These are phyloP conservation scores for Lodderomyces elongisporus DNA, from an alignment of 1,139 yeast species.

Conservation along the genomic window DNA sequence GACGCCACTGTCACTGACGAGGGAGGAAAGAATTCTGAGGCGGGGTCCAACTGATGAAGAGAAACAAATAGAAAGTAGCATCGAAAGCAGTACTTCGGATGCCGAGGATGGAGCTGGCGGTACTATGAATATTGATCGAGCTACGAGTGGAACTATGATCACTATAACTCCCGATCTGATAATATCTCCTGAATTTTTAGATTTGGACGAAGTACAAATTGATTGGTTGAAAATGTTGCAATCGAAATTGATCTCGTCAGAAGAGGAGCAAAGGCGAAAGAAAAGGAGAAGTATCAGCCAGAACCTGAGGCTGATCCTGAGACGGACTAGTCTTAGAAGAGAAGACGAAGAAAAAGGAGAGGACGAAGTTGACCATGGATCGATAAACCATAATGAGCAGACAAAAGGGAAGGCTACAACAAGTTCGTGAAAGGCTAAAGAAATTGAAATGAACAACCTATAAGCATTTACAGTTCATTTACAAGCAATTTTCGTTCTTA, in stretches of 20 bases:
- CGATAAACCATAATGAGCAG: neutral
- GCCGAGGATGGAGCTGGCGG: slow-evolving; percentile 6
- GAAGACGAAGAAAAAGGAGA: neutral
- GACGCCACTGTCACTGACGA: neutral
- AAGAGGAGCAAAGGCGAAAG: neutral
- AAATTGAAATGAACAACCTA: too few relatives aligned
- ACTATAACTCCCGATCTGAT: slow-evolving; percentile 18
- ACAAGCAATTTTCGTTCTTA: too few relatives aligned
- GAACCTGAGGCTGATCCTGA: too few relatives aligned
- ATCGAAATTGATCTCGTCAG: slow-evolving; percentile 9
- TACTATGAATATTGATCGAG: slow-evolving; percentile 2
- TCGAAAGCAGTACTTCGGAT: slow-evolving; percentile 5
- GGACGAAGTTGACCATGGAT: neutral
- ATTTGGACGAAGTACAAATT: slow-evolving; percentile 22
- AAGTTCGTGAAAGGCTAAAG: too few relatives aligned
- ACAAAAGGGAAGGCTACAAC: too few relatives aligned
- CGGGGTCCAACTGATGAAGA: slow-evolving; percentile 5
- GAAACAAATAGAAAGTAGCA: slow-evolving; percentile 3
- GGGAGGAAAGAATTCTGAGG: too few relatives aligned
- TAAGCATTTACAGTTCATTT: too few relatives aligned
- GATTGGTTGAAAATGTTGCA: slow-evolving; percentile 25
- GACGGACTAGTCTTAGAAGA: too few relatives aligned
- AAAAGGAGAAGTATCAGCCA: neutral
- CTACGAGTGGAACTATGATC: slow-evolving; percentile 11
- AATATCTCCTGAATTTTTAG: slow-evolving; percentile 20